phyloP scores from a whole-genome alignment of 2,329 filamentous ascomycete species.

The Fusarium albidum region DNA sequence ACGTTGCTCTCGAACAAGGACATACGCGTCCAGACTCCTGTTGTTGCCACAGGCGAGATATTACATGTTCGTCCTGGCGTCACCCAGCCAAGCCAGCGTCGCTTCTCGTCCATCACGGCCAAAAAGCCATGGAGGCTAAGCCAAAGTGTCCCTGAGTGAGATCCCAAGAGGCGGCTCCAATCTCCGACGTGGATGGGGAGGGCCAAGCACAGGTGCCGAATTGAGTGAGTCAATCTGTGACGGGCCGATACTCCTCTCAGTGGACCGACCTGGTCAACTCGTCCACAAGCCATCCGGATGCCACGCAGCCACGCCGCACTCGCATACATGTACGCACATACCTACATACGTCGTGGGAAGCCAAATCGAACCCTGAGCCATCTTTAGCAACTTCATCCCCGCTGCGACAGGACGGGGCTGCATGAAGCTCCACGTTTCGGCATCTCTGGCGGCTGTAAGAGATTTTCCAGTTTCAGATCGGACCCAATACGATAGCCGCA shows the following conservation, averaged over 20 bases:
- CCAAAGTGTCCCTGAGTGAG: neutral
- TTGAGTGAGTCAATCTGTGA: conserved; percentile 30
- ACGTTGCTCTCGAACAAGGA: neutral
- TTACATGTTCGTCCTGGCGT: conserved; percentile 3
- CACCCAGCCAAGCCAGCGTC: neutral
- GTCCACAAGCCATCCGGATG: conserved; percentile 15
- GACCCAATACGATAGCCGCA: neutral
- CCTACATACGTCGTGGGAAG: neutral
- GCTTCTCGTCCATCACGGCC: neutral
- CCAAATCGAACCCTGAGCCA: conserved; percentile 1
- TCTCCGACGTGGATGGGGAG: neutral
- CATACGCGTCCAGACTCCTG: neutral
- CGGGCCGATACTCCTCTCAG: conserved; percentile 32
- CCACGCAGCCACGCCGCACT: conserved; percentile 10
- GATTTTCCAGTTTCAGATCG: conserved; percentile 14
- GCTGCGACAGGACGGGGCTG: conserved; percentile 20
- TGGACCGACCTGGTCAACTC: no score
- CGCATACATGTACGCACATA: conserved; percentile 1
- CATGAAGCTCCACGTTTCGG: conserved; percentile 31
- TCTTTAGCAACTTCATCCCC: conserved; percentile 13
- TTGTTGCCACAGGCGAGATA: neutral
- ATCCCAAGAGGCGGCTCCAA: conserved; percentile 5
- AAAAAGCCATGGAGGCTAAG: conserved; percentile 7
- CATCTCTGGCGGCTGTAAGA: conserved; percentile 3
- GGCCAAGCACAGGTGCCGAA: neutral